Evolutionary conservation across 176 grass and related monocot genomes (phyloP), one percentile per base, ranked within the genome.

Genomic region (Aegilops bicornis): DNA sequence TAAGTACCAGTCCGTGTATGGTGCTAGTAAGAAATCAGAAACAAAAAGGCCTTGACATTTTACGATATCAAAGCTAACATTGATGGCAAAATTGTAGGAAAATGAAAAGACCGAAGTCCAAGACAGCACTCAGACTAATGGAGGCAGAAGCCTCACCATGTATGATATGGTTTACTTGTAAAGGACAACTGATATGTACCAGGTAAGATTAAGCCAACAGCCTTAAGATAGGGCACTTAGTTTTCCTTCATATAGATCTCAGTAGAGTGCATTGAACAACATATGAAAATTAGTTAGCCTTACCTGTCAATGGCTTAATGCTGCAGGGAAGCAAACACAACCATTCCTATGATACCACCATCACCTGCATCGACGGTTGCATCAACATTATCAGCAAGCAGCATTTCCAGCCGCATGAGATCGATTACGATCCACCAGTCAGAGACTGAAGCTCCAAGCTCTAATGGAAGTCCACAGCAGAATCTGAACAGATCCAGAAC

Each of bases 101-200:
- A 82, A 88, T 97, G 91, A 97, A 80, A 82, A 60, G 68, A 37
- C 87, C 83, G 2, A 92, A 84, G 78, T 94, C 89, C 62, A 90
- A 78, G 92, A 97, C 88, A 83, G 88, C 94, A 87, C 82, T 80
- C 15, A 86, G 32, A 13, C 64, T 94, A n/a, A 87, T 88, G 89
- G 84, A 87, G 72, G 78, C 82, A 79, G 94, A 85, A 29, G 37
- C 79, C 10, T 43, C 77, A 39, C 88, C 80, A 63, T 97, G 92
- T 83, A 94, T 85, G 29, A 97, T 97, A 83, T 94, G 90, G 89
- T 97, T 97, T 84, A 86, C 88, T 80, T 97, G 95, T 74, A 94
- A 97, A 91, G 88, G 90, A 16, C 76, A 84, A 30, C 59, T 94
- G 19, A 91, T 97, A 47, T 94, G 86, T 66, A 94, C 84, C 27